A percentile compares a stretch with the other conserved stretches of the same genome.
Evolutionary conservation across 768 basidiomycete species (phyloP).

Genomic region (Leccinum disarticulatum): DNA sequence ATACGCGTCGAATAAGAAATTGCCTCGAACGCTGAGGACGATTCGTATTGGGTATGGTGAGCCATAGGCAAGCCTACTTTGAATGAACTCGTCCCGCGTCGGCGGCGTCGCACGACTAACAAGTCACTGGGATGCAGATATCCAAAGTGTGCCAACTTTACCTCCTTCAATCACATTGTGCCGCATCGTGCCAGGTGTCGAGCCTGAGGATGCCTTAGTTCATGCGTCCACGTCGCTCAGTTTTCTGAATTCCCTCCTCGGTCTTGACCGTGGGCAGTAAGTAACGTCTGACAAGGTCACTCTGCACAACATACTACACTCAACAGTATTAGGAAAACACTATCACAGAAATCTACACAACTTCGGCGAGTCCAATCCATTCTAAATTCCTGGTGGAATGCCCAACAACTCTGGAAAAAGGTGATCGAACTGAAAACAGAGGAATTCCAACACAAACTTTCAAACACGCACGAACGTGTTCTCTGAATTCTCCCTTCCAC

Average conservation of each 20-base stretch:
- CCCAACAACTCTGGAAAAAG: neutral
- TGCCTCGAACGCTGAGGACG: neutral
- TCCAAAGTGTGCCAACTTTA: neutral
- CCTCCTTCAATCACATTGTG: neutral
- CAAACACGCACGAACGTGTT: neutral
- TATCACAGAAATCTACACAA: neutral
- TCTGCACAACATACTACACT: neutral
- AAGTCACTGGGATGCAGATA: neutral
- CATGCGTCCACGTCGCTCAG: neutral
- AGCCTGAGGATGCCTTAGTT: neutral
- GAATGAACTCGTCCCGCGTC: neutral
- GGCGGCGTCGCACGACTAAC: too few relatives aligned
- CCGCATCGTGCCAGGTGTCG: neutral
- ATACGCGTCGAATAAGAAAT: neutral
- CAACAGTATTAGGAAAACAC: neutral
- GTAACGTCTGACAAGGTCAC: neutral
- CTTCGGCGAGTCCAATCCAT: neutral
- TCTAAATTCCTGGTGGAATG: neutral
- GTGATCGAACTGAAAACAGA: too few relatives aligned
- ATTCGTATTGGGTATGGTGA: neutral
- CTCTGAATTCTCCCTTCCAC: neutral
- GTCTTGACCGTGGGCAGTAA: neutral
- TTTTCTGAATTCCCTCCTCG: too few relatives aligned
- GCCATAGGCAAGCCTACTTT: neutral
- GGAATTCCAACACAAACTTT: neutral